These are phyloP conservation scores for Sporothrix euskadiensis DNA, from an alignment of 2,329 filamentous ascomycete species.

Conservation along the genomic window DNA sequence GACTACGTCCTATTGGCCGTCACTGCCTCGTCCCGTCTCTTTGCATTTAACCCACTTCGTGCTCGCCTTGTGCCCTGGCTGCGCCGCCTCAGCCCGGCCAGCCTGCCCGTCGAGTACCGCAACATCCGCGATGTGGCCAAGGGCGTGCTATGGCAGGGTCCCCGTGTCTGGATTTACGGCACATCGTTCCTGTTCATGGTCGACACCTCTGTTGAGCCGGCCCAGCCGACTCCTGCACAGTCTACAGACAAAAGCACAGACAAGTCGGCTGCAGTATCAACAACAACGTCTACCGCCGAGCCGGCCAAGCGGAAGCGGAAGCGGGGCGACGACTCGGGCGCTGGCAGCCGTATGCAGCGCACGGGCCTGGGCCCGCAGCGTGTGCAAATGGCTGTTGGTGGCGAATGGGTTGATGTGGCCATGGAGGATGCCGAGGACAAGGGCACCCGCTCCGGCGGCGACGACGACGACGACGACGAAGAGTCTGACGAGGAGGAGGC, in stretches of 20 bases:
- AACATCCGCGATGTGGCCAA: conserved; percentile 77
- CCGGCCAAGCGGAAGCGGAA: conserved; percentile 53
- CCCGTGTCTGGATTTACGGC: conserved; percentile 83
- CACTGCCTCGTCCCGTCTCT: conserved; percentile 63
- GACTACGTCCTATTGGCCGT: conserved; percentile 56
- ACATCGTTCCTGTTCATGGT: conserved; percentile 89
- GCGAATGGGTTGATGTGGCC: conserved; percentile 43
- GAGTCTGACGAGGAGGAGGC: conserved; percentile 32
- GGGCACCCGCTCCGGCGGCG: conserved; percentile 39
- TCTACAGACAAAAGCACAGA: conserved; percentile 33
- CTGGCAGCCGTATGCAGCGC: conserved; percentile 54
- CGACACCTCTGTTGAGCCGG: conserved; percentile 67
- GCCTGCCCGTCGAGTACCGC: conserved; percentile 72
- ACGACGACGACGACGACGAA: conserved; percentile 25
- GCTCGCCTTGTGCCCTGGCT: conserved; percentile 85
- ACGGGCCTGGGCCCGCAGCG: conserved; percentile 49
- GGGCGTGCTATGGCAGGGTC: conserved; percentile 79
- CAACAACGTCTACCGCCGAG: not conserved
- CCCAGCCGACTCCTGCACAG: not conserved
- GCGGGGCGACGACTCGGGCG: conserved; percentile 53
- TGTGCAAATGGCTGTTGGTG: conserved; percentile 44
- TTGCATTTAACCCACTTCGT: conserved; percentile 75
- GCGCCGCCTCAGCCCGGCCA: conserved; percentile 73
- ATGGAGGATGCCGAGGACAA: conserved; percentile 43
- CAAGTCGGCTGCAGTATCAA: not conserved